Evolutionary conservation across 1,139 yeast species (phyloP).

Genomic region (Blastobotrys malaysiensis): DNA sequence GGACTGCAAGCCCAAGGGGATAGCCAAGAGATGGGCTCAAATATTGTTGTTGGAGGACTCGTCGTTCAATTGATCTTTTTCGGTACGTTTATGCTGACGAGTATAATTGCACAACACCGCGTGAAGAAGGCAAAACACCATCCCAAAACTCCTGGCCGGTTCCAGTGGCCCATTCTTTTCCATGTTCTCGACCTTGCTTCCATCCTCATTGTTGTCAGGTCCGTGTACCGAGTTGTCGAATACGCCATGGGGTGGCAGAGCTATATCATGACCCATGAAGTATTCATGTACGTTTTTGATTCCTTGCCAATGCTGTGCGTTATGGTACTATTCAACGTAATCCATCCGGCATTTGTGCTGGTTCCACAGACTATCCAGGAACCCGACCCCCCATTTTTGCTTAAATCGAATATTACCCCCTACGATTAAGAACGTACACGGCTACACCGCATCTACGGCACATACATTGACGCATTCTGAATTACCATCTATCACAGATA

Average conservation of each 20-base stretch:
- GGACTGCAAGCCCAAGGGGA: constrained; percentile 31
- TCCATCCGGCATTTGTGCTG: constrained; percentile 15
- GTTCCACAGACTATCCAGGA: too few species aligned
- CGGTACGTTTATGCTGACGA: constrained; percentile 27
- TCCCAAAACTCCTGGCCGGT: constrained; percentile 8
- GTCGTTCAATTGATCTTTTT: constrained; percentile 38
- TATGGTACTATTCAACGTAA: constrained; percentile 2
- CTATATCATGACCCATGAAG: constrained; percentile 35
- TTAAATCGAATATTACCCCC: too few species aligned
- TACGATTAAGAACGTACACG: too few species aligned
- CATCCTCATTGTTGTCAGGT: constrained; percentile 37
- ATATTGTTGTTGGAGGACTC: constrained; percentile 24
- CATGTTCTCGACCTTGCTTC: constrained; percentile 28
- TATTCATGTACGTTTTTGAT: constrained; percentile 38
- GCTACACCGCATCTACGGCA: too few species aligned
- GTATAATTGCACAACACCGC: constrained; percentile 14
- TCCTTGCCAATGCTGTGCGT: constrained; percentile 20
- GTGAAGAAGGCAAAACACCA: constrained; percentile 3
- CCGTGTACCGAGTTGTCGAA: constrained; percentile 39
- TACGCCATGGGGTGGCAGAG: constrained; percentile 37
- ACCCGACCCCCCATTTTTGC: too few species aligned
- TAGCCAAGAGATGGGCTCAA: constrained; percentile 14
- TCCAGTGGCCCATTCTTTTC: constrained; percentile 17
- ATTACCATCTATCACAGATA: too few species aligned
- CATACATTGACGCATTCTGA: too few species aligned